phyloP scores from a whole-genome alignment of 2,329 filamentous ascomycete species.

The Albifimbria verrucaria region DNA sequence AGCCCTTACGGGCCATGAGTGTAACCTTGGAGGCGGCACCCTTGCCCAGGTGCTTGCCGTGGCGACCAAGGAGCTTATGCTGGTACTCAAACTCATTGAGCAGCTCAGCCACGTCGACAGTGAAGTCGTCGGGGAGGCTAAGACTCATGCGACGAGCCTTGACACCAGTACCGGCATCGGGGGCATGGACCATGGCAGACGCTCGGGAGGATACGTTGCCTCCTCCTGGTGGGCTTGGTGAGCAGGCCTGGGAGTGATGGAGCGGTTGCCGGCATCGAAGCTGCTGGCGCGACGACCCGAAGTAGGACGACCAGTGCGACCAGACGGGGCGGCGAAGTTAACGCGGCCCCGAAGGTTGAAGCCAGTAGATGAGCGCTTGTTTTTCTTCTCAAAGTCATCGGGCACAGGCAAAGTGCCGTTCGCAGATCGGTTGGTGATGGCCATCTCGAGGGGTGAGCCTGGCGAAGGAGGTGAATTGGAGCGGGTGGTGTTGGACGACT shows the following conservation, averaged over 20 bases:
- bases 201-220: slow-evolving; percentile 33
- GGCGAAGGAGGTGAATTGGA: slow-evolving; percentile 51
- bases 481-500: slow-evolving; percentile 42
- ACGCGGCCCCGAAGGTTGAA: slow-evolving; percentile 46
- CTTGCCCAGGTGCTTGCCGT: slow-evolving; percentile 74
- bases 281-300: slow-evolving; percentile 42
- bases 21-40: slow-evolving; percentile 81
- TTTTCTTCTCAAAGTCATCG: slow-evolving; percentile 44
- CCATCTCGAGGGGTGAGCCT: slow-evolving; percentile 41
- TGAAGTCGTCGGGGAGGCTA: slow-evolving; percentile 70
- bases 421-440: slow-evolving; percentile 19
- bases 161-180: slow-evolving; percentile 68
- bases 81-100: slow-evolving; percentile 67
- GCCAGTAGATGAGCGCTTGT: slow-evolving; percentile 49
- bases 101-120: slow-evolving; percentile 67
- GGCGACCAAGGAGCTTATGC: slow-evolving; percentile 67
- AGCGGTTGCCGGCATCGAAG: slow-evolving; percentile 38
- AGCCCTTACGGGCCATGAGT: slow-evolving; percentile 71
- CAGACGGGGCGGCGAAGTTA: slow-evolving; percentile 39
- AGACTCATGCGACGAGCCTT: slow-evolving; percentile 77
- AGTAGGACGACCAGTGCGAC: slow-evolving; percentile 19
- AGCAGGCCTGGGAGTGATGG: slow-evolving; percentile 17
- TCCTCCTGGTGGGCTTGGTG: slow-evolving; percentile 16
- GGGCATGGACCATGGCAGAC: slow-evolving; percentile 58
- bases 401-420: slow-evolving; percentile 35